These are phyloP conservation scores for Dactylellina cionopaga DNA, from an alignment of 2,329 filamentous ascomycete species.

Conservation along the genomic window DNA sequence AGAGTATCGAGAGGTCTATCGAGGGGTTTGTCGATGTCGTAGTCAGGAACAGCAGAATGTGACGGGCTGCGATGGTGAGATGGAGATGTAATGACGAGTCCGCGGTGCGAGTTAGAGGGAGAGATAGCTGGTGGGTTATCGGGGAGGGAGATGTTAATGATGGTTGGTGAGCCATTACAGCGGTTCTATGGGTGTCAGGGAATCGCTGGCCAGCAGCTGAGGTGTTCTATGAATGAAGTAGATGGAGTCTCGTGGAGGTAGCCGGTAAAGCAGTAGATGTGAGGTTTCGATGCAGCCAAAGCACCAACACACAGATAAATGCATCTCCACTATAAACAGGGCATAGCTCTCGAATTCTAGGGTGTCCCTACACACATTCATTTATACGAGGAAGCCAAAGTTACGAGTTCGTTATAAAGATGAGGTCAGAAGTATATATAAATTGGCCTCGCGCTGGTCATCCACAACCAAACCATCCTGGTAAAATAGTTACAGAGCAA, in stretches of 20 bases:
- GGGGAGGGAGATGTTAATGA: background rate
- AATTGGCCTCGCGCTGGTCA: slow-evolving; percentile 20
- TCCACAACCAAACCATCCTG: slow-evolving; percentile 12
- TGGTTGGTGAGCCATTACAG: slow-evolving; percentile 17
- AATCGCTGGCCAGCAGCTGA: slow-evolving; percentile 16
- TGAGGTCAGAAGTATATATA: slow-evolving; percentile 13
- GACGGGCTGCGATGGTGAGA: slow-evolving; percentile 69
- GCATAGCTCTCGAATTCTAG: too few species aligned
- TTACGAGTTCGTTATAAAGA: too few species aligned
- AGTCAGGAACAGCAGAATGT: slow-evolving; percentile 70
- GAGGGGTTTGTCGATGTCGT: slow-evolving; percentile 67
- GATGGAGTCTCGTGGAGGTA: background rate
- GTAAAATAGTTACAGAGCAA: slow-evolving; percentile 39
- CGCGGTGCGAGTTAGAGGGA: slow-evolving; percentile 70
- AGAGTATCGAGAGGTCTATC: slow-evolving; percentile 59
- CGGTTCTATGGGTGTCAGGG: background rate
- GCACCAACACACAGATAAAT: too few species aligned
- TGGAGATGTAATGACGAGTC: slow-evolving; percentile 72
- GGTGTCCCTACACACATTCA: too few species aligned
- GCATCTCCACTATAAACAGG: too few species aligned
- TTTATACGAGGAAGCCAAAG: background rate
- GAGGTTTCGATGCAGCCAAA: too few species aligned
- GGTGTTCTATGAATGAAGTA: background rate
- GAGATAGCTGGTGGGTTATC: slow-evolving; percentile 65
- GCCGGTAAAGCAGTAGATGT: too few species aligned